Conservation (phyloP, 1,139 yeast species). For the Yamadazyma taylorii region DNA sequence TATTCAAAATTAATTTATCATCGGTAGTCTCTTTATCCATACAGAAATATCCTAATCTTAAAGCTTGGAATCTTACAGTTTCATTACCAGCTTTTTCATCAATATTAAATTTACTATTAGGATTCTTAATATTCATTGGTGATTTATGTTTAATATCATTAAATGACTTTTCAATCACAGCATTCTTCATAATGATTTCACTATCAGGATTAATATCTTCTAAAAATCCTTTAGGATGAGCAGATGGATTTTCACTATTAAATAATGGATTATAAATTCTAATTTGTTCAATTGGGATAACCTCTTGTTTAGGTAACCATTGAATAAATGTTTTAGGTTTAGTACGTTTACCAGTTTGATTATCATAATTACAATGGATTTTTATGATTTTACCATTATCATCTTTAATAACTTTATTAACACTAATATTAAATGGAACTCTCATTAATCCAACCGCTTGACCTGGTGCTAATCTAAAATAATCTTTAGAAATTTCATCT, state of each 20-base stretch:
- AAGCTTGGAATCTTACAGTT: constrained; percentile 95
- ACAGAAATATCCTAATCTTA: constrained; percentile 95
- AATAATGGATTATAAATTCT: constrained; percentile 87
- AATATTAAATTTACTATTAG: constrained; percentile 69
- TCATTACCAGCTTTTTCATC: constrained; percentile 65
- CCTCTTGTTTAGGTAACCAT: constrained; percentile 82
- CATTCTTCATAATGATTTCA: constrained; percentile 63
- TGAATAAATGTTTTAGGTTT: constrained; percentile 95
- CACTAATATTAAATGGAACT: constrained; percentile 82
- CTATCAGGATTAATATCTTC: constrained; percentile 80
- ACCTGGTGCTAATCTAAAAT: constrained; percentile 89
- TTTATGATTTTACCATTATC: constrained; percentile 61
- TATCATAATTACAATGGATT: constrained; percentile 80
- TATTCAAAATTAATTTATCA: constrained; percentile 67
- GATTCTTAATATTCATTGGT: constrained; percentile 73
- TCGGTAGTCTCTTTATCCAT: constrained; percentile 74
- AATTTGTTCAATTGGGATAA: constrained; percentile 65
- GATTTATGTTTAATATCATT: constrained; percentile 63
- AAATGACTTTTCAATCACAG: constrained; percentile 81
- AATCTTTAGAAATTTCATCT: constrained; percentile 55
- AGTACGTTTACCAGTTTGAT: constrained; percentile 43
- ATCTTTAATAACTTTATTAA: constrained; percentile 66
- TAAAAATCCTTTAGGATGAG: constrained; percentile 84
- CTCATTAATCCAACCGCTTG: constrained; percentile 96
- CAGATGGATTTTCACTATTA: constrained; percentile 86